A percentile compares a stretch with the other conserved stretches of the same genome.
Evolutionary conservation across 257 asterid genomes (phyloP).

Genomic region (Vinca minor): DNA sequence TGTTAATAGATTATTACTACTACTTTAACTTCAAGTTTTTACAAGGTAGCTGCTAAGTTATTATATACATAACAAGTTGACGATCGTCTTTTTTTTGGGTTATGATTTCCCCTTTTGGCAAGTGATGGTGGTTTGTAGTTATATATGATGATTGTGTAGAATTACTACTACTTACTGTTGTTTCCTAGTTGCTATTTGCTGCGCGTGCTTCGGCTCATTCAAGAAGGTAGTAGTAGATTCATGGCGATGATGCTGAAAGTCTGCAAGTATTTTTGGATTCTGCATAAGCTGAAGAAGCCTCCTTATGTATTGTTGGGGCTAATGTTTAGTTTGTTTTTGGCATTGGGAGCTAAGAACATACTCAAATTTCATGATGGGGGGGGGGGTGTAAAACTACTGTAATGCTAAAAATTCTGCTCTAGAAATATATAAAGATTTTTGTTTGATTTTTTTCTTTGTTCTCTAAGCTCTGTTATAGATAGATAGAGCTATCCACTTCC

Average conservation of each 20-base stretch:
- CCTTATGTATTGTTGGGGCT: neutral
- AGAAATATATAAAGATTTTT: too few species aligned
- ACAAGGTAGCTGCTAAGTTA: slow-evolving; percentile 12
- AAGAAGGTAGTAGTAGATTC: neutral
- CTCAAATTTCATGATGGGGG: too few species aligned
- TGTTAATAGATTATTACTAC: slow-evolving; percentile 22
- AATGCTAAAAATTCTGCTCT: too few species aligned
- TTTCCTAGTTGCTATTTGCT: slow-evolving; percentile 21
- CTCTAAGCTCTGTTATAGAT: too few species aligned
- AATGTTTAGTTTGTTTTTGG: slow-evolving; percentile 10
- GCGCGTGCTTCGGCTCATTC: slow-evolving; percentile 18
- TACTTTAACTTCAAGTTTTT: slow-evolving; percentile 6
- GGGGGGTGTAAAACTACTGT: too few species aligned
- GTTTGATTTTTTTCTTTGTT: too few species aligned
- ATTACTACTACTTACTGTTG: slow-evolving; percentile 21
- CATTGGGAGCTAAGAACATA: slow-evolving; percentile 11
- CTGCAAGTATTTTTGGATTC: neutral
- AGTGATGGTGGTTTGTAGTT: slow-evolving; percentile 41
- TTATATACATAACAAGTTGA: slow-evolving; percentile 26
- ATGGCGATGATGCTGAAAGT: too few species aligned
- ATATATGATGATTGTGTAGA: slow-evolving; percentile 35
- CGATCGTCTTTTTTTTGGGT: neutral
- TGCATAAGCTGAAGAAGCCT: too few species aligned
- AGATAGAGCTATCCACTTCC: too few species aligned
- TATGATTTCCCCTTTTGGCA: slow-evolving; percentile 9